Conservation (phyloP, 2,329 filamentous ascomycete species). For the Parastagonospora avenae region DNA sequence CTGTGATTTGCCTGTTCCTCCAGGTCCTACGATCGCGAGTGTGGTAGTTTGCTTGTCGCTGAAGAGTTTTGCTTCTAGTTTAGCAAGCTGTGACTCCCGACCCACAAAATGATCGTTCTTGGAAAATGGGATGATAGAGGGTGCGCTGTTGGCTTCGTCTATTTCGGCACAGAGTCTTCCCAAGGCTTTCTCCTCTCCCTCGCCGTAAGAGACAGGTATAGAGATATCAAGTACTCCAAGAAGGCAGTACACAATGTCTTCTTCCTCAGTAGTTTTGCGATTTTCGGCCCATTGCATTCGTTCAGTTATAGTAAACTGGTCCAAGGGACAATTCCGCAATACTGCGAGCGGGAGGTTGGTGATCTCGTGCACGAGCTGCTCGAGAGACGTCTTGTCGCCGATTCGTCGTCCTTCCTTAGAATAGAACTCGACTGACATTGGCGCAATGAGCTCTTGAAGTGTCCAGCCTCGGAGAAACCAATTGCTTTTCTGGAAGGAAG, state of each 20-base stretch:
- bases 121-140: no score
- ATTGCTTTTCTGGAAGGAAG: conserved; percentile 7
- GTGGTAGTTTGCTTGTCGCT: no score
- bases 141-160: no score
- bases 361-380: conserved; percentile 3
- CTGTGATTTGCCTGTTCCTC: no score
- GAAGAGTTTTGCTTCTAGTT: no score
- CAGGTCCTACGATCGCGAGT: no score
- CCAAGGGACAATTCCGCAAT: background rate
- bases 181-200: conserved; percentile 25
- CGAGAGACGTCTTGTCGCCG: conserved; percentile 9
- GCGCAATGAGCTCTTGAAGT: conserved; percentile 21
- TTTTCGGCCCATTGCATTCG: conserved; percentile 17
- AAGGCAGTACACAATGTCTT: conserved; percentile 21
- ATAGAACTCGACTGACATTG: conserved; percentile 18
- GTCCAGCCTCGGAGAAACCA: conserved; percentile 10
- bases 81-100: no score
- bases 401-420: conserved; percentile 9
- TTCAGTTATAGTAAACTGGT: conserved; percentile 13
- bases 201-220: conserved; percentile 29
- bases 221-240: conserved; percentile 14
- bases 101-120: no score
- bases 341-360: conserved; percentile 14
- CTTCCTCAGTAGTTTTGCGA: conserved; percentile 18
- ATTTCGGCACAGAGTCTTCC: conserved; percentile 3